A percentile compares a stretch with the other conserved stretches of the same genome.
phyloP scores from a whole-genome alignment of 179 eudicot genomes.

The Camellia oleifera region DNA sequence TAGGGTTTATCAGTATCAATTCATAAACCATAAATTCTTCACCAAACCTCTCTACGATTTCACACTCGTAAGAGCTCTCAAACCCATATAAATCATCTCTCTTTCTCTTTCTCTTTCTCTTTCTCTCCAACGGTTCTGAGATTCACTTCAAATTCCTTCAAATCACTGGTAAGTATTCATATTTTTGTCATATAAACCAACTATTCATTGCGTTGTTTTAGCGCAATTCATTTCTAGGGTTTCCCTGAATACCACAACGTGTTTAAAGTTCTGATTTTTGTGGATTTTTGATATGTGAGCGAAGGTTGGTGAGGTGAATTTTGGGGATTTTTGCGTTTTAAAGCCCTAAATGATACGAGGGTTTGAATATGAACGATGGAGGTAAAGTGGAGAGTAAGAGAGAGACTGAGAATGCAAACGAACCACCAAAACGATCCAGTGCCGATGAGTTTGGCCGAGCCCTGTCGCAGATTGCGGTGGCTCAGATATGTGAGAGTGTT shows the following conservation, averaged over 20 bases:
- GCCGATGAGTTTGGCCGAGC: slow-evolving; percentile 49
- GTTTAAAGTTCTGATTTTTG: not conserved
- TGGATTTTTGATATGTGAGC: not conserved
- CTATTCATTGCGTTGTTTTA: not conserved
- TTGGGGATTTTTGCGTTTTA: not conserved
- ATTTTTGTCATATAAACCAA: not conserved
- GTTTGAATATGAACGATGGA: slow-evolving; percentile 75
- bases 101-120: not conserved
- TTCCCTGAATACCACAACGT: not conserved
- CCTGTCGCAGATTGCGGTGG: slow-evolving; percentile 56
- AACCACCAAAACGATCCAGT: slow-evolving; percentile 19
- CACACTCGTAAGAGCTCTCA: not conserved
- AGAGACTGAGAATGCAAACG: slow-evolving; percentile 13
- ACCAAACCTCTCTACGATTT: not conserved
- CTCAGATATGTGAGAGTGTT: slow-evolving; percentile 61
- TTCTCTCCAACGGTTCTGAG: not conserved
- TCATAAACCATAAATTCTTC: not conserved
- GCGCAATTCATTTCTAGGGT: not conserved
- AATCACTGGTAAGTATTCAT: slow-evolving; percentile 12
- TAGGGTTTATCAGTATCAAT: slow-evolving; percentile 5
- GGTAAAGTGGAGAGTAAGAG: slow-evolving; percentile 37
- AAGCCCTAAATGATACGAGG: slow-evolving; percentile 36
- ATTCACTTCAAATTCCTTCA: not conserved
- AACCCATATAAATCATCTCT: not conserved
- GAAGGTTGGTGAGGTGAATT: not conserved